Evolutionary conservation across 768 basidiomycete genomes (phyloP).

Genomic region (Mycena haematopus): DNA sequence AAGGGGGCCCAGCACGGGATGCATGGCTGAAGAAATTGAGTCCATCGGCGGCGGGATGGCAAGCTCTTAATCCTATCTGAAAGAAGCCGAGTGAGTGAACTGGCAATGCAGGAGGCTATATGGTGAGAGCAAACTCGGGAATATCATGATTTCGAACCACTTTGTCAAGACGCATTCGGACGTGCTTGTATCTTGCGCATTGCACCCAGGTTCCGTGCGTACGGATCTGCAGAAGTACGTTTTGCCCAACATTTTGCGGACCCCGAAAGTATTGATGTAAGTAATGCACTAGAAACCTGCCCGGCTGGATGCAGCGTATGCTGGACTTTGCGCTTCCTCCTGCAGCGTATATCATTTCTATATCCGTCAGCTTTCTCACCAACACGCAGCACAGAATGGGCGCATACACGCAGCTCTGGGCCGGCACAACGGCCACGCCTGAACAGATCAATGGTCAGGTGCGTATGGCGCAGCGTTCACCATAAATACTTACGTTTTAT

Average conservation of each 20-base stretch:
- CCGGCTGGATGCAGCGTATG: slow-evolving; percentile 1
- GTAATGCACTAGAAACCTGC: background rate
- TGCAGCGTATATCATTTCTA: background rate
- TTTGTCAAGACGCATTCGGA: slow-evolving; percentile 4
- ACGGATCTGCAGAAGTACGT: slow-evolving; percentile 9
- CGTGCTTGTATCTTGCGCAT: slow-evolving; percentile 19
- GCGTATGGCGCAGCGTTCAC: no score
- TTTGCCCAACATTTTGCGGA: no score
- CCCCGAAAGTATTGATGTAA: no score
- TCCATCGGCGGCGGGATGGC: background rate
- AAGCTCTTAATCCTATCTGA: background rate
- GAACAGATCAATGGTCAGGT: slow-evolving; percentile 17
- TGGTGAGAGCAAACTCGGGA: slow-evolving; percentile 25
- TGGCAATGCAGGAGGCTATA: slow-evolving; percentile 18
- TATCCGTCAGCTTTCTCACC: background rate
- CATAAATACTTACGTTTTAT: background rate
- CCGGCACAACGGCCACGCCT: slow-evolving; percentile 10
- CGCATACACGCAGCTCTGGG: slow-evolving; percentile 18
- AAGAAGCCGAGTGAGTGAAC: no score
- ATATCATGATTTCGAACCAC: slow-evolving; percentile 24
- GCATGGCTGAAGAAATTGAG: slow-evolving; percentile 18
- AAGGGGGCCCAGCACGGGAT: slow-evolving; percentile 16
- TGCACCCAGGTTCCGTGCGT: slow-evolving; percentile 16
- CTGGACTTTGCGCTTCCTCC: background rate
- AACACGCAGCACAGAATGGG: background rate